Evolutionary conservation across 2,329 filamentous ascomycete species (phyloP), one percentile per base, ranked within the genome.

Genomic region (Ophiostoma piceae): DNA sequence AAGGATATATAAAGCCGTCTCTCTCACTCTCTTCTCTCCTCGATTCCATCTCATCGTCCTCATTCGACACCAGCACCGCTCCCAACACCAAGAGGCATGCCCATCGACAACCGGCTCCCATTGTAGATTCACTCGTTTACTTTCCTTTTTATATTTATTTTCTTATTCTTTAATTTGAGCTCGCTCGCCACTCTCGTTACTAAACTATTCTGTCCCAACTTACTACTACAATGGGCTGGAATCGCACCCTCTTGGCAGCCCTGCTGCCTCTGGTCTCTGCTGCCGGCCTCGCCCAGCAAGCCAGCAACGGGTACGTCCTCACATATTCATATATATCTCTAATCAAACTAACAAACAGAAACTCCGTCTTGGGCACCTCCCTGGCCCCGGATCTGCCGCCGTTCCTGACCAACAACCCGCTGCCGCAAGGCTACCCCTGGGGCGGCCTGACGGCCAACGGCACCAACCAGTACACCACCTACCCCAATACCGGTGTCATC

Each of bases 401-500:
- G 0, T 86, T 84, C 71, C 76, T 86, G 19, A 79, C 75, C 5
- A 80, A 84, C 75, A 85, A 85, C 72, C 82, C 84, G 26, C 75
- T 83, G 1, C 82, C 66, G 0, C 78, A 81, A 71, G 83, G 83
- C 3, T 81, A 75, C 67, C 85, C 86, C 1, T 88, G 86, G 86
- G 85, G 84, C 35, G 75, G 74, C 4, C 76, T 79, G 62, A 80
- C 79, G 22, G 76, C 80, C 41, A 75, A 75, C 6, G 75, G 75
- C 51, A 84, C 82, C 69, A 84, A 87, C 75, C 85, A 85, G 66
- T 85, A 85, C 72, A 70, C 77, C 2, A 77, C 80, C 4, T 77
- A 78, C 39, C 85, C 85, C 1, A 77, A 79, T 43, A 88, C 86
- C 0, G 84, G 85, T 14, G 82, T 87, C 1, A 85, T 84, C 29